Evolutionary conservation across 2,329 filamentous ascomycete genomes (phyloP).

Genomic region (Verticillium alfalfae): DNA sequence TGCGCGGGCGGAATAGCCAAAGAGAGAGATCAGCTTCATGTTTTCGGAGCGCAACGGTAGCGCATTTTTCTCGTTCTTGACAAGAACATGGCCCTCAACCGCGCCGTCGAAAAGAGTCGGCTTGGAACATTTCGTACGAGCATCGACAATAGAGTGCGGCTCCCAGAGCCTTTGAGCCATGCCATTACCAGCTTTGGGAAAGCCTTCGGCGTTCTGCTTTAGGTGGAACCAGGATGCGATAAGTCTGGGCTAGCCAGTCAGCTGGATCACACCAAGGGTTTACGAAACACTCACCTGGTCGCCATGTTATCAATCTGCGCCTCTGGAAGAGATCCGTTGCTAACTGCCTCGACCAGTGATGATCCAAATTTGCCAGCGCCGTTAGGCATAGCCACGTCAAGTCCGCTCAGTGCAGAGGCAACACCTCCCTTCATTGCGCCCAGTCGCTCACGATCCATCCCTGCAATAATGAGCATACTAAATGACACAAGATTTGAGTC

Average conservation of each 20-base stretch:
- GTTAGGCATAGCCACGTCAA: constrained; percentile 68
- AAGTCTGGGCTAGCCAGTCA: constrained; percentile 18
- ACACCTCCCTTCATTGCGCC: constrained; percentile 62
- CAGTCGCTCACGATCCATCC: constrained; percentile 65
- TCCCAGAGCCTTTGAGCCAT: constrained; percentile 54
- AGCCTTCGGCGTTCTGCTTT: constrained; percentile 18
- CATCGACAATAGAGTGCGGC: constrained; percentile 42
- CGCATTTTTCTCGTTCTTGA: constrained; percentile 64
- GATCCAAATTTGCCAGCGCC: constrained; percentile 32
- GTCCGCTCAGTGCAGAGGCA: constrained; percentile 54
- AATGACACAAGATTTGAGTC: constrained; percentile 32
- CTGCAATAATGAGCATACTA: constrained; percentile 26
- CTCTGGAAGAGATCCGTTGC: constrained; percentile 52
- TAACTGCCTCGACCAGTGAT: constrained; percentile 54
- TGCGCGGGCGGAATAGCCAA: constrained; percentile 58
- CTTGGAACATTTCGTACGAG: constrained; percentile 37
- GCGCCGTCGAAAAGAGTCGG: constrained; percentile 43
- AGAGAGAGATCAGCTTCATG: constrained; percentile 44
- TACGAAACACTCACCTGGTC: constrained; percentile 15
- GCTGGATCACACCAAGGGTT: neutral
- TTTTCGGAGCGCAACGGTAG: constrained; percentile 54
- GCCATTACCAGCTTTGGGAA: constrained; percentile 38
- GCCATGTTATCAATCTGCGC: constrained; percentile 58
- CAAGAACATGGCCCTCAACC: constrained; percentile 55
- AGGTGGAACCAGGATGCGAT: constrained; percentile 53